A percentile compares a stretch with the other conserved stretches of the same genome.
Evolutionary conservation across 2,329 filamentous ascomycete species (phyloP).

Genomic region (Calonectria multiphialidica): DNA sequence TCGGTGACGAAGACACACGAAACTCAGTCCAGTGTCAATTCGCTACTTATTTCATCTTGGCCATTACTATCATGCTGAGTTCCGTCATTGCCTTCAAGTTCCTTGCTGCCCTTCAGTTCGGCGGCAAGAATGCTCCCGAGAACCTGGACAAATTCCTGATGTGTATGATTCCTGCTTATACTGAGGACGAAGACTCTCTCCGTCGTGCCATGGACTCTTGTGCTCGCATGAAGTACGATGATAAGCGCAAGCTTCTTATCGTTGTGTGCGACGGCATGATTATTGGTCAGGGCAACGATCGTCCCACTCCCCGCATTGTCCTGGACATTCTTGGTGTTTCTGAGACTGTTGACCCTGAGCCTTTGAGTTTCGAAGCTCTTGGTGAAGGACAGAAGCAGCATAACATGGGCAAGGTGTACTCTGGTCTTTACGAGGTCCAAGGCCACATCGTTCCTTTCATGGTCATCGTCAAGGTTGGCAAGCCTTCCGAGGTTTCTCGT

Average conservation of each 20-base stretch:
- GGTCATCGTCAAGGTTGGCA: conserved; percentile 97
- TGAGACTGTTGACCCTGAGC: conserved; percentile 93
- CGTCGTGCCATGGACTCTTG: conserved; percentile 97
- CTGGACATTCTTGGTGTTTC: conserved; percentile 96
- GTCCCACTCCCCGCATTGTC: conserved; percentile 94
- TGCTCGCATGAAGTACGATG: conserved; percentile 95
- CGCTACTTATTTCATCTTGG: conserved; percentile 88
- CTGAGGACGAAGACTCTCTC: conserved; percentile 96
- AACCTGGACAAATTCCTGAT: conserved; percentile 99
- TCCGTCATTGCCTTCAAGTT: conserved; percentile 95
- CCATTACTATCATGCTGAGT: conserved; percentile 84
- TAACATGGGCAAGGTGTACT: conserved; percentile 99
- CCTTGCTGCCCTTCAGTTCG: conserved; percentile 94
- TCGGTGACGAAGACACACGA: conserved; percentile 91
- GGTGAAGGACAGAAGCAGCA: conserved; percentile 97
- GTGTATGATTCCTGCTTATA: conserved; percentile 97
- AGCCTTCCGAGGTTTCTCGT: conserved; percentile 95
- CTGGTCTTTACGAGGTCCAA: conserved; percentile 96
- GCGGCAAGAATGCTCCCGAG: conserved; percentile 90
- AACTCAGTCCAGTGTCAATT: conserved; percentile 89
- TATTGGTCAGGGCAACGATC: conserved; percentile 97
- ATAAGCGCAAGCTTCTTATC: conserved; percentile 95
- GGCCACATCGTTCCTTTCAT: conserved; percentile 98
- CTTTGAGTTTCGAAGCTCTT: conserved; percentile 95
- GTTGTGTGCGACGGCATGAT: conserved; percentile 99